phyloP scores from a whole-genome alignment of 345 rosid genomes.

The Linum lewisii region DNA sequence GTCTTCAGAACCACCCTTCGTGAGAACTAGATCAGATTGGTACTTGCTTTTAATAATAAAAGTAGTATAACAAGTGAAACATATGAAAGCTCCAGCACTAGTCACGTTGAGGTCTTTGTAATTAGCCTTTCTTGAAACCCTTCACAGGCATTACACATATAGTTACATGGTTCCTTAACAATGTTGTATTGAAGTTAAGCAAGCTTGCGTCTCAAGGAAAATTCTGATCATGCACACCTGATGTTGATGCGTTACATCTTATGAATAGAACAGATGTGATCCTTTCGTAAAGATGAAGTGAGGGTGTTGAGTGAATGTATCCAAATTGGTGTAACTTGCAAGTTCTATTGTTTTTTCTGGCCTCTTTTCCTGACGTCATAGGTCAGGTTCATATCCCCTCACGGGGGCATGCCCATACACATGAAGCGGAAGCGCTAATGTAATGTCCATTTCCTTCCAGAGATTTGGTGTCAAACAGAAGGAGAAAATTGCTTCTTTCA shows the following conservation, averaged over 20 bases:
- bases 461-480: slow-evolving; percentile 98
- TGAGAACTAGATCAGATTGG: background rate
- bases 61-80: background rate
- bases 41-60: background rate
- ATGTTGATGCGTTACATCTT: background rate
- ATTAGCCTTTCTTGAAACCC: too few species aligned
- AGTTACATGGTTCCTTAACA: background rate
- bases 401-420: background rate
- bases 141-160: background rate
- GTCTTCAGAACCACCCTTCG: slow-evolving; percentile 12
- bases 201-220: background rate
- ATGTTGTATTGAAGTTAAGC: background rate
- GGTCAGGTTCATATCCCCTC: background rate
- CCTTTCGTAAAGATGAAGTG: background rate
- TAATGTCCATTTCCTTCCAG: slow-evolving; percentile 33
- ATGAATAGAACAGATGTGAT: background rate
- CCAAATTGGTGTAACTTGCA: background rate
- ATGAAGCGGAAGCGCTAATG: background rate
- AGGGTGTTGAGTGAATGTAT: background rate
- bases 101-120: too few species aligned
- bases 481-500: slow-evolving; percentile 92
- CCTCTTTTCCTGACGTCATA: background rate
- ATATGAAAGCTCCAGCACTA: too few species aligned
- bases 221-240: too few species aligned
- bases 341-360: background rate